Evolutionary conservation across 257 asterid genomes (phyloP).

Genomic region (Datura wrightii): DNA sequence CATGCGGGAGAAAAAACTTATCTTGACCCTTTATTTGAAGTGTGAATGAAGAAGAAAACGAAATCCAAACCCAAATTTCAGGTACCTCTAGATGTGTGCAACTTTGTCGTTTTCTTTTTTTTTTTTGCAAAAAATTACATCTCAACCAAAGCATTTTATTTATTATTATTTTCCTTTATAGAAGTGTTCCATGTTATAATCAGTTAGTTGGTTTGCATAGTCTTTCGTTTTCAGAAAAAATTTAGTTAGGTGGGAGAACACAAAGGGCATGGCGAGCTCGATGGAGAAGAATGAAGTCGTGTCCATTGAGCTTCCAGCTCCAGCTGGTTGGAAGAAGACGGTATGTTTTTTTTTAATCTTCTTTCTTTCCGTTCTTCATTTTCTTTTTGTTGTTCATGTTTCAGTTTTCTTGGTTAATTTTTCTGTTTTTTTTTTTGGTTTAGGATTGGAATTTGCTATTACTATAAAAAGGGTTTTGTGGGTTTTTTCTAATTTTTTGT

Average conservation of each 20-base stretch:
- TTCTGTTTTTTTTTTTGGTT: background rate
- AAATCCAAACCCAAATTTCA: background rate
- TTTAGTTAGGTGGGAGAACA: slow-evolving; percentile 25
- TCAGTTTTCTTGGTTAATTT: background rate
- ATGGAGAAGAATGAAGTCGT: slow-evolving; percentile 45
- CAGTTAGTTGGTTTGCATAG: slow-evolving; percentile 13
- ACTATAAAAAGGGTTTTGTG: background rate
- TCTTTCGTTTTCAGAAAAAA: background rate
- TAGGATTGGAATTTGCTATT: background rate
- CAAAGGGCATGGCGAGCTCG: slow-evolving; percentile 44
- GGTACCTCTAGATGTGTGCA: background rate
- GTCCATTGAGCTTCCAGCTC: slow-evolving; percentile 52
- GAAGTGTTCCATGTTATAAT: slow-evolving; percentile 14
- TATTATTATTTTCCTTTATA: background rate
- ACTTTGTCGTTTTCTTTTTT: background rate
- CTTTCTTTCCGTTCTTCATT: background rate
- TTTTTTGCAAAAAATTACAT: background rate
- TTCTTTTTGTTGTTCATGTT: background rate
- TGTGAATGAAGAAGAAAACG: background rate
- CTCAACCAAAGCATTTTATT: background rate
- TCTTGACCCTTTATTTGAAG: no score
- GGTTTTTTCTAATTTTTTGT: background rate
- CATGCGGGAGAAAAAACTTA: no score
- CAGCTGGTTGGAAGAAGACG: slow-evolving; percentile 51
- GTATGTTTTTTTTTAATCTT: slow-evolving; percentile 8